Percentiles rank a stretch among this genome's conserved stretches.
These are phyloP conservation scores for Ramularia endophylla DNA, from an alignment of 2,329 filamentous ascomycete species.

Conservation along the genomic window DNA sequence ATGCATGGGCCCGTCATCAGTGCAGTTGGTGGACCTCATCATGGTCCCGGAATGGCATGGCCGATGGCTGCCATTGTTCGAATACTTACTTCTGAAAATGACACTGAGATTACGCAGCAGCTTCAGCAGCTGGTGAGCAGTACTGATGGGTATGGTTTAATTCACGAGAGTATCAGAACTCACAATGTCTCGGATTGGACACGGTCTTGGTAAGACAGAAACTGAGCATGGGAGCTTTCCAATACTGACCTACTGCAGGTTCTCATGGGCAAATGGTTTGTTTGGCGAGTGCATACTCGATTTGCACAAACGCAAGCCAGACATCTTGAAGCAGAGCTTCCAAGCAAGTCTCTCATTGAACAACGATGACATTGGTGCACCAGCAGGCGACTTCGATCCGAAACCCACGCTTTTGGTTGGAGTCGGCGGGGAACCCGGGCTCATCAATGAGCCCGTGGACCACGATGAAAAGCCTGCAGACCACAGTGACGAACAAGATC, in stretches of 20 bases:
- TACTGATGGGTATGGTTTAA: conserved; percentile 41
- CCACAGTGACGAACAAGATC: background rate
- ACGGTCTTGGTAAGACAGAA: conserved; percentile 37
- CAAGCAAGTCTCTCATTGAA: conserved; percentile 21
- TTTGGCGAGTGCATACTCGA: conserved; percentile 46
- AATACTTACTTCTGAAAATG: conserved; percentile 41
- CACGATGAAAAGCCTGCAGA: background rate
- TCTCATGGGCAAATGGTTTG: conserved; percentile 45
- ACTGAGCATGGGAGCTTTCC: background rate
- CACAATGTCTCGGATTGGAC: conserved; percentile 40
- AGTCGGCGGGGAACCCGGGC: no score
- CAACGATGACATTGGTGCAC: conserved; percentile 7
- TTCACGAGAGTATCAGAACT: conserved; percentile 46
- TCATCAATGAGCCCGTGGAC: no score
- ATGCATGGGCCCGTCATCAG: conserved; percentile 42
- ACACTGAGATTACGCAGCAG: conserved; percentile 38
- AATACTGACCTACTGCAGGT: conserved; percentile 23
- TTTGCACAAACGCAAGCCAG: conserved; percentile 38
- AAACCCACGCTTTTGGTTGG: no score
- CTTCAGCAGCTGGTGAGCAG: conserved; percentile 39
- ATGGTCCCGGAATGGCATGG: conserved; percentile 34
- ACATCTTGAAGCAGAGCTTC: conserved; percentile 38
- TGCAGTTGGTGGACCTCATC: conserved; percentile 43
- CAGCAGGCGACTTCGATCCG: background rate
- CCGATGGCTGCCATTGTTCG: conserved; percentile 43